Conservation (phyloP, 306 rosid genomes). For the Cajanus cajan region DNA sequence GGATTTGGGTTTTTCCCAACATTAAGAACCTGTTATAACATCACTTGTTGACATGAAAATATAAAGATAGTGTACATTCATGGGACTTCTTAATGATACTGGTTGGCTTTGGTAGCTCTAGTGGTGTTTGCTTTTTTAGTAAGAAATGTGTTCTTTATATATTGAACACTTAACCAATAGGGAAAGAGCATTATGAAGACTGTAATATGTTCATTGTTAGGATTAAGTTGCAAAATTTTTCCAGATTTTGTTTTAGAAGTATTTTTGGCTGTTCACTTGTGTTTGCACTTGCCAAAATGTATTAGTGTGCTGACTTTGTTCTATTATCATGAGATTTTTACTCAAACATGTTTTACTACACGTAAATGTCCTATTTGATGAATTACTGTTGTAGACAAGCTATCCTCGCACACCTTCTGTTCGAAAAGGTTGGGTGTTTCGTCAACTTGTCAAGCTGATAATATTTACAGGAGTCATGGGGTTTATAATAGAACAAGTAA, state of each 20-base stretch:
- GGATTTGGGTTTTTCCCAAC: too few relatives aligned
- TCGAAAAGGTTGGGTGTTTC: slow-evolving; percentile 92
- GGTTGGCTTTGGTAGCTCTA: neutral
- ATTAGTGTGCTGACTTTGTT: neutral
- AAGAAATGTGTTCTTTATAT: neutral
- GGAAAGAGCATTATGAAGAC: neutral
- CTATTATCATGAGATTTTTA: neutral
- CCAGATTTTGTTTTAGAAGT: neutral
- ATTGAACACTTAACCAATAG: neutral
- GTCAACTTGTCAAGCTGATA: slow-evolving; percentile 81
- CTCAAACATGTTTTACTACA: neutral
- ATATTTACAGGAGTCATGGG: slow-evolving; percentile 96
- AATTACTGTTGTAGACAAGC: slow-evolving; percentile 58
- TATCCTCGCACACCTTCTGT: slow-evolving; percentile 80
- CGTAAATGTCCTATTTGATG: slow-evolving; percentile 20
- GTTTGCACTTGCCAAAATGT: neutral
- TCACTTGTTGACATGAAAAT: slow-evolving; percentile 7
- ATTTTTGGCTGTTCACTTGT: neutral
- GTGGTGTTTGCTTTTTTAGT: neutral
- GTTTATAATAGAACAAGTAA: slow-evolving; percentile 93
- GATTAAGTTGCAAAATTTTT: neutral
- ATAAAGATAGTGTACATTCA: neutral
- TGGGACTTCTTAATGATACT: neutral
- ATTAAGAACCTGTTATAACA: neutral
- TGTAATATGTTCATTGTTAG: neutral